A percentile compares a stretch with the other conserved stretches of the same genome.
Conservation (phyloP, 78 protist genomes). For the slime mould (Dictyostelium discoideum) region DNA sequence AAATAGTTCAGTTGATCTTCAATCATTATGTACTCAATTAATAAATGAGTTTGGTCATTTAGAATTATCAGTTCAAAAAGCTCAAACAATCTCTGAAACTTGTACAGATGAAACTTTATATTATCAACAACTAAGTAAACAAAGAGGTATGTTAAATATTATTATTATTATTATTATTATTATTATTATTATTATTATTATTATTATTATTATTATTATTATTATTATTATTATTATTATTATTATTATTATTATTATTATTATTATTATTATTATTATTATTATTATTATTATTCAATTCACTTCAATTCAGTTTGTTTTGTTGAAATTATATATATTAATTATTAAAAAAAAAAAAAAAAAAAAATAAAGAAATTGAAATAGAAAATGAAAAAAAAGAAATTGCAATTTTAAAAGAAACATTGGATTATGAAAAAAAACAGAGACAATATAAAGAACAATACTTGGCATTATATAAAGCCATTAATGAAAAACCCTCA, state of each 20-base stretch:
- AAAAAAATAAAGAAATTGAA: background rate
- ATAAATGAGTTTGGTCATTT: constrained; percentile 32
- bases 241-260: too few species aligned
- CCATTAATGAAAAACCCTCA: constrained; percentile 65
- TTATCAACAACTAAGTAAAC: constrained; percentile 12
- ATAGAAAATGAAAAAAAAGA: constrained; percentile 73
- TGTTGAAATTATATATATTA: too few species aligned
- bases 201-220: too few species aligned
- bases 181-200: too few species aligned
- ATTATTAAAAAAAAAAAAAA: background rate
- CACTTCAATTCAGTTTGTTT: background rate
- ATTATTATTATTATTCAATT: background rate
- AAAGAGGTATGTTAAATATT: constrained; percentile 3
- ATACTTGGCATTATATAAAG: constrained; percentile 63
- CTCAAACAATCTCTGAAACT: constrained; percentile 33
- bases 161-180: too few species aligned
- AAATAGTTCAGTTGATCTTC: background rate
- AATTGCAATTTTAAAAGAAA: constrained; percentile 28
- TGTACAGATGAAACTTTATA: constrained; percentile 39
- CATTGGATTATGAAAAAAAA: constrained; percentile 52
- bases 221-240: too few species aligned
- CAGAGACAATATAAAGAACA: constrained; percentile 78
- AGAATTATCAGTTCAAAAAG: constrained; percentile 60
- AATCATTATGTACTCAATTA: background rate
- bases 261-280: too few species aligned